Base-by-base conservation (phyloP, 208 protist genomes). In the Acanthamoeba lugdunensis region DNA sequence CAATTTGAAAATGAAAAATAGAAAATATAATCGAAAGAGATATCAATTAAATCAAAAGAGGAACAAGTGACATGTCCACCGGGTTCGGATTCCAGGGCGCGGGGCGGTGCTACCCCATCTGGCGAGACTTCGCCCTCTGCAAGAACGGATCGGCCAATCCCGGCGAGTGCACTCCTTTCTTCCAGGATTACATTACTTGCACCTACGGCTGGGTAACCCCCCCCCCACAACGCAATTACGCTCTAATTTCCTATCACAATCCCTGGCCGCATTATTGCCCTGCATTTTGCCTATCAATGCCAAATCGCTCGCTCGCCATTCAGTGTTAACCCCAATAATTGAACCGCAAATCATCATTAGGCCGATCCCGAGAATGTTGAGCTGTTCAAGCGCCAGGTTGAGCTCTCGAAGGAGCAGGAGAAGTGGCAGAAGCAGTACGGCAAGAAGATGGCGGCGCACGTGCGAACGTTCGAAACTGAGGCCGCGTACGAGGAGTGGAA, bases 21-120 rank as follows among this genome's bases (percentile, higher is more conserved):
- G 45, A 50, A 50, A 50, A 50, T 50, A 50, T 11, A 50, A 50
- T 16, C 48, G 4, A 14, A 50, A 50, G 48, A 50, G 48, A 50
- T 0, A 50, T 50, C 7, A 2, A 48, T 14, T 50, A 9, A 50
- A 50, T 50, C 48, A 50, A 50, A 11, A 50, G 11, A 50, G 30
- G 16, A 33, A 18, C 28, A 4, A 50, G 18, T 33, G 33, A 33
- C 33, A 50, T 48, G 28, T 79, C 71, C 14, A 79, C 7, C 18
- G 71, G 30, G 8, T 79, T 79, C 13, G 71, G 71, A 23, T 50
- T 50, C 6, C n/a, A 25, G 33, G 71, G 71, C 9, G 23, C 71
- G 25, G 71, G 71, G n/a, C 71, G 71, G 30, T 79, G 71, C 71
- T 79, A 79, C 33, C 71, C 71, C 25, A 79, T 79, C 33, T 79